These are phyloP conservation scores for Discostella stelligera DNA, from an alignment of 352 stramenopile genomes.

Conservation along the genomic window DNA sequence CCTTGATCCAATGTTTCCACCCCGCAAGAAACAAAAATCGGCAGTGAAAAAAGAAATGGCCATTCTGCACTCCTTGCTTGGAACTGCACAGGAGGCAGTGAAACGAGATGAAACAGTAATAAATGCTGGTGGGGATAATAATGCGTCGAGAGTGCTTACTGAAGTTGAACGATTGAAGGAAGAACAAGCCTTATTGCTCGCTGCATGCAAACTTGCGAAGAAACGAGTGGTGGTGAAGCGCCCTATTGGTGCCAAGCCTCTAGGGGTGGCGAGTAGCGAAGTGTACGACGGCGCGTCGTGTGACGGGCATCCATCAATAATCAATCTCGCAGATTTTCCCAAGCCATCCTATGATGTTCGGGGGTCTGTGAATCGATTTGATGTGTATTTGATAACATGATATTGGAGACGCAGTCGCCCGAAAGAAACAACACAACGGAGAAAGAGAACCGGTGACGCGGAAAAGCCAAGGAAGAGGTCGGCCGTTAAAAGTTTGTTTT, in stretches of 20 bases:
- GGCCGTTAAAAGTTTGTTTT: too few species aligned
- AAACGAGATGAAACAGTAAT: background rate
- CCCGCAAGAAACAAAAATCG: conserved; percentile 58
- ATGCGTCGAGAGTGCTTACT: background rate
- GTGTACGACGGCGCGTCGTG: background rate
- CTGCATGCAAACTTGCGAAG: conserved; percentile 39
- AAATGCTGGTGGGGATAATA: background rate
- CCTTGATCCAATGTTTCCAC: conserved; percentile 81
- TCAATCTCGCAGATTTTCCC: background rate
- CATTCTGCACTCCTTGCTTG: conserved; percentile 71
- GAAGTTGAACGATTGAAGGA: conserved; percentile 27
- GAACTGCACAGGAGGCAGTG: conserved; percentile 27
- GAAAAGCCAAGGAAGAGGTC: too few species aligned
- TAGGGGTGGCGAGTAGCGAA: conserved; percentile 27
- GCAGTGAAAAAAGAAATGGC: conserved; percentile 79
- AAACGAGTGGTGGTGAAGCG: conserved; percentile 75
- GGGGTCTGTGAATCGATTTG: conserved; percentile 72
- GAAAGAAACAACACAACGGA: too few species aligned
- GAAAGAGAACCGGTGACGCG: too few species aligned
- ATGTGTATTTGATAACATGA: conserved; percentile 66
- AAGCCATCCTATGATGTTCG: conserved; percentile 63
- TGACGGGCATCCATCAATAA: background rate
- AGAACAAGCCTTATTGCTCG: conserved; percentile 54
- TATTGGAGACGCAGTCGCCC: background rate
- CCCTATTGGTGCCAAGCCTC: conserved; percentile 53